Base-by-base conservation (phyloP, 1,284 basidiomycete genomes). In the Fistulinella cinereoalba region DNA sequence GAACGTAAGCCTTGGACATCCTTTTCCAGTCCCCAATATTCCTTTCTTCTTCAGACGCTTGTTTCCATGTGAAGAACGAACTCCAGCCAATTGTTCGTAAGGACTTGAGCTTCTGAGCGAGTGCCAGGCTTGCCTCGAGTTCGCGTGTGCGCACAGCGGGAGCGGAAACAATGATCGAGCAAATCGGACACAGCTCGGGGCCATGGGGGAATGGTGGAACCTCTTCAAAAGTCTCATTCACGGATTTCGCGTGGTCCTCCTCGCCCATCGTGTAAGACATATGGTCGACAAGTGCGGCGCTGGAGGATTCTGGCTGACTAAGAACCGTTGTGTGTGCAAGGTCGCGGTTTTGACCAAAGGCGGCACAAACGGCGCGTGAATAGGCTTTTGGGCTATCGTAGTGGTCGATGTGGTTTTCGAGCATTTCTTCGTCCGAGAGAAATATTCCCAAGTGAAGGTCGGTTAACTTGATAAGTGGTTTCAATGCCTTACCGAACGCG, bases 371-470 rank as follows among this genome's bases (percentile, higher is more conserved):
- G n/a, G 31, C 44, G 4, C 47, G 53, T n/a, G 58, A 52, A 43
- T 63, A 54, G 3, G 48, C 44, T 37, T 41, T 40, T n/a, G 61
- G 59, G 12, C 52, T 62, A 21, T 66, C 55, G 37, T 64, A 67
- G 41, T 77, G 71, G 13, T 61, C 57, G 50, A 80, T 63, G 46
- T 80, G 77, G 10, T 65, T 54, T 52, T 67, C 63, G 25, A 79
- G 55, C 41, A 77, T 61, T 18, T 67, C 65, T 41, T 72, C 69
- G 41, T 72, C 67, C 0, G 80, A 81, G 13, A 82, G 73, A 55
- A 76, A 79, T 50, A 82, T 65, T 0, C 84, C 84, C 29, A 87
- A 66, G 52, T 77, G 75, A 12, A 87, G 70, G 50, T 74, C 60
- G 19, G 68, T 61, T n/a, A 87, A 69, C 13, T 69, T 66, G 27